Conservation (phyloP, 2,329 filamentous ascomycete genomes). For the Orbilia ellipsospora region DNA sequence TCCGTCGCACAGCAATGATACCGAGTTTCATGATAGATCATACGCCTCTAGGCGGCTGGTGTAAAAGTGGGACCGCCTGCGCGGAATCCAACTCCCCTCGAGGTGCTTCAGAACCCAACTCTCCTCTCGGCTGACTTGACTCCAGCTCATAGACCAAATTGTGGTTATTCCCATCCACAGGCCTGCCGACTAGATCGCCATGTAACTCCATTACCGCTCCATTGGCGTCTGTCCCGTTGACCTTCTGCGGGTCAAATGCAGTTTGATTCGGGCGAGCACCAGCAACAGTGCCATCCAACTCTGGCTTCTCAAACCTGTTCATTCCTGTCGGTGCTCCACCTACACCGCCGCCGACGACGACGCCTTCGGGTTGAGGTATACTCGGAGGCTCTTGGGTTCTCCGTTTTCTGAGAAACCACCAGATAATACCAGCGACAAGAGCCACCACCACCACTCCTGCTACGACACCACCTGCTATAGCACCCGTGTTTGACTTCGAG, state of each 20-base stretch:
- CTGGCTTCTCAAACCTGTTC: constrained; percentile 47
- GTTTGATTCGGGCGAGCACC: neutral
- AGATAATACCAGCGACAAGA: constrained; percentile 19
- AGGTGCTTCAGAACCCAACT: neutral
- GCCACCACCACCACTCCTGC: constrained; percentile 22
- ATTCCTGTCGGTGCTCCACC: neutral
- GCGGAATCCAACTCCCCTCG: neutral
- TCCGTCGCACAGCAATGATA: too few species aligned
- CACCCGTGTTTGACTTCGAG: constrained; percentile 12
- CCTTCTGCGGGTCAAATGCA: constrained; percentile 19
- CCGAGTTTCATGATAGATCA: too few species aligned
- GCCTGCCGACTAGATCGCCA: constrained; percentile 1
- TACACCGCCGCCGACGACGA: too few species aligned
- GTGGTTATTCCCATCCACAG: neutral
- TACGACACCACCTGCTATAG: constrained; percentile 33
- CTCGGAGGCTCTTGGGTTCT: constrained; percentile 17
- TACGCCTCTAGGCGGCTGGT: too few species aligned
- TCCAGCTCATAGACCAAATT: constrained; percentile 37
- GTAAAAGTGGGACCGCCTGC: too few species aligned
- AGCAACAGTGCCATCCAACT: constrained; percentile 23
- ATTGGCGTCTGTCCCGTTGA: neutral
- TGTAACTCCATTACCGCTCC: constrained; percentile 19
- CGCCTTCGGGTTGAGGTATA: constrained; percentile 14
- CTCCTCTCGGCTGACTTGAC: constrained; percentile 6
- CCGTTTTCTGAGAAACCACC: constrained; percentile 33